phyloP scores from a whole-genome alignment of 2,329 filamentous ascomycete genomes.

The Coniochaeta ligniaria region DNA sequence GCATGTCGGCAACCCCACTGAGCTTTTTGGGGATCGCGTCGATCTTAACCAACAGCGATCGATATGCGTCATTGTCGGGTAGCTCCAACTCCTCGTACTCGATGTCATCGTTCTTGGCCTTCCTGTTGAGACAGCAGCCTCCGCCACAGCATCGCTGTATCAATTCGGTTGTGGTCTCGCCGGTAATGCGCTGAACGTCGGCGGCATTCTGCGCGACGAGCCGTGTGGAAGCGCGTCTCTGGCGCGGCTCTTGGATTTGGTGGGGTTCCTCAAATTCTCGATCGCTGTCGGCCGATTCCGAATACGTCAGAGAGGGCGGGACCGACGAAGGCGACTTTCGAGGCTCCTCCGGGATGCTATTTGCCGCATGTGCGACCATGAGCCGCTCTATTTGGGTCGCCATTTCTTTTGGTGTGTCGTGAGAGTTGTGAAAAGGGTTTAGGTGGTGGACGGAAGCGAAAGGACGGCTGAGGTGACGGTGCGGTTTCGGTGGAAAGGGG shows the following conservation, averaged over 20 bases:
- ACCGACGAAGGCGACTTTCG: constrained; percentile 33
- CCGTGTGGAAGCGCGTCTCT: constrained; percentile 61
- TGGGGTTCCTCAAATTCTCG: constrained; percentile 42
- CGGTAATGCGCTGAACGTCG: constrained; percentile 57
- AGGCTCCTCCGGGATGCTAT: constrained; percentile 38
- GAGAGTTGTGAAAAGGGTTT: constrained; percentile 15
- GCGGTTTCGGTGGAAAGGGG: background rate
- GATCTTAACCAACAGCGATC: constrained; percentile 69
- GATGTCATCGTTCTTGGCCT: constrained; percentile 33
- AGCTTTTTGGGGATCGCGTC: constrained; percentile 67
- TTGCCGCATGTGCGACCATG: constrained; percentile 29
- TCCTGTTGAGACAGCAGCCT: constrained; percentile 50
- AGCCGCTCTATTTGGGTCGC: constrained; percentile 27
- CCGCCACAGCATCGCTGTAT: constrained; percentile 58
- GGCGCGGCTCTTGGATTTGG: constrained; percentile 35
- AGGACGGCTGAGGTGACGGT: background rate
- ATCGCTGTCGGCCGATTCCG: constrained; percentile 49
- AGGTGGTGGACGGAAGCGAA: background rate
- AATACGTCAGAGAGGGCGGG: constrained; percentile 56
- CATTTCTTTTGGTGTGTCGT: constrained; percentile 20
- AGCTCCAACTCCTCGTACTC: constrained; percentile 46
- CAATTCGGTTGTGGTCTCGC: constrained; percentile 54
- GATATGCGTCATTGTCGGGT: constrained; percentile 81
- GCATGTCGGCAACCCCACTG: constrained; percentile 64
- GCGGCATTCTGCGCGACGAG: constrained; percentile 57